phyloP scores from a whole-genome alignment of 495 filamentous ascomycete genomes.

The Diplogelasinospora grovesii region DNA sequence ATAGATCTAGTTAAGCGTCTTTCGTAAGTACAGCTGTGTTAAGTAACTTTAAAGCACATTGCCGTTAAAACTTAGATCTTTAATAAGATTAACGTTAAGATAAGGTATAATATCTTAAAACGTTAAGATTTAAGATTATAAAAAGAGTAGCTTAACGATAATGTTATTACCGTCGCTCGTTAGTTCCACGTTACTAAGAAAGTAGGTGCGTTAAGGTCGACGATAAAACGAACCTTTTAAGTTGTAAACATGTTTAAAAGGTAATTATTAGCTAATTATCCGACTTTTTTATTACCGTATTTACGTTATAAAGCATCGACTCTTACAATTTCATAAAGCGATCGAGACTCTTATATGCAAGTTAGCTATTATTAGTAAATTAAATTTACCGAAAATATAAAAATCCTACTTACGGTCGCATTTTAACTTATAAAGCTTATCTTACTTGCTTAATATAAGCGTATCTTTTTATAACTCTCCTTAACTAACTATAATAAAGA shows the following conservation, averaged over 20 bases:
- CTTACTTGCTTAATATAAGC: slow-evolving; percentile 78
- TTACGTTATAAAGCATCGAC: slow-evolving; percentile 5
- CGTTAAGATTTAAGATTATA: slow-evolving; percentile 69
- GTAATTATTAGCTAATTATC: slow-evolving; percentile 65
- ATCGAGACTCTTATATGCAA: slow-evolving; percentile 31
- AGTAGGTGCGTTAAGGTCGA: too few species aligned
- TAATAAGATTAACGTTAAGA: slow-evolving; percentile 45
- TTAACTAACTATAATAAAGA: slow-evolving; percentile 81
- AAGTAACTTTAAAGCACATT: slow-evolving; percentile 73
- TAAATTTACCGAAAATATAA: neutral
- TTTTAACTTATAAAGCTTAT: slow-evolving; percentile 65
- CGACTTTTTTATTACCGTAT: slow-evolving; percentile 26
- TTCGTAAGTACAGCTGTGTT: slow-evolving; percentile 79
- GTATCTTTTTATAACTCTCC: slow-evolving; percentile 82
- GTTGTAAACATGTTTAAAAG: slow-evolving; percentile 90
- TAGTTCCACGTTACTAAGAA: too few species aligned
- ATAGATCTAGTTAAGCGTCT: slow-evolving; percentile 78
- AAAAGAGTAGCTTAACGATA: slow-evolving; percentile 77
- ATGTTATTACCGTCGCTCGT: too few species aligned
- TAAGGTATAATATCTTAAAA: slow-evolving; percentile 62
- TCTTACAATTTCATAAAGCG: slow-evolving; percentile 33
- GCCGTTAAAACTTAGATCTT: slow-evolving; percentile 35
- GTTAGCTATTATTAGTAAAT: slow-evolving; percentile 6
- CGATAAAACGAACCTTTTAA: slow-evolving; percentile 88
- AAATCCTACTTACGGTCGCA: slow-evolving; percentile 67